Evolutionary conservation across 2,329 filamentous ascomycete genomes (phyloP).

Genomic region (Ophiosphaerella korrae): DNA sequence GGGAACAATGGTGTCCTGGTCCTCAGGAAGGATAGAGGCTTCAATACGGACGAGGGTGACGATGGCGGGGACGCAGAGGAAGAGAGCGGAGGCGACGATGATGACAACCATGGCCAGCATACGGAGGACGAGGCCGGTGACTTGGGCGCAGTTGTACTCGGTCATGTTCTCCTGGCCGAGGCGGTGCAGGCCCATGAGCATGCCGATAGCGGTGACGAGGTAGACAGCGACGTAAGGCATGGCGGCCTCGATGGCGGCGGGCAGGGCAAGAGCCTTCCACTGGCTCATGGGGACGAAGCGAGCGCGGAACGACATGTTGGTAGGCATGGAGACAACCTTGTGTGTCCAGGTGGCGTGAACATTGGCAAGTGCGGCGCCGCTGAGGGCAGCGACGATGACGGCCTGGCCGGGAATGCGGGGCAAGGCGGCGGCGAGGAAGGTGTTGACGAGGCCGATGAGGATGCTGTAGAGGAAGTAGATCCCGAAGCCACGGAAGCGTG

Average conservation of each 20-base stretch:
- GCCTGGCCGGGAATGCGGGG: conserved; percentile 52
- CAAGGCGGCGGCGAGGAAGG: conserved; percentile 52
- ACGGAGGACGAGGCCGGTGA: conserved; percentile 49
- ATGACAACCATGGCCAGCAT: conserved; percentile 45
- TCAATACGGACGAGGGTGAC: conserved; percentile 83
- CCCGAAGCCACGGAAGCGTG: conserved; percentile 71
- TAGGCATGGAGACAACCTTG: conserved; percentile 76
- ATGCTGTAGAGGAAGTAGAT: conserved; percentile 51
- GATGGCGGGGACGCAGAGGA: conserved; percentile 77
- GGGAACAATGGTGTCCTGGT: conserved; percentile 81
- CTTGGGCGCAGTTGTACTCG: conserved; percentile 40
- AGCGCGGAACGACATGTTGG: conserved; percentile 63
- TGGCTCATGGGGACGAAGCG: conserved; percentile 71
- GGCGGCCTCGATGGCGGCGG: conserved; percentile 68
- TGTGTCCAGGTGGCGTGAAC: conserved; percentile 82
- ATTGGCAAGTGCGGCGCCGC: conserved; percentile 67
- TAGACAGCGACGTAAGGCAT: conserved; percentile 60
- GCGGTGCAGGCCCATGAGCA: conserved; percentile 45
- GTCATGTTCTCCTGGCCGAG: conserved; percentile 39
- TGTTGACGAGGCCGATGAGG: conserved; percentile 45
- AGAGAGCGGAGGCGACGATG: conserved; percentile 59
- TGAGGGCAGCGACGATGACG: conserved; percentile 61
- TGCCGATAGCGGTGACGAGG: conserved; percentile 54
- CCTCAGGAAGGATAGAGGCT: conserved; percentile 81
- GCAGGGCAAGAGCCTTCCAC: conserved; percentile 71